Evolutionary conservation across 768 basidiomycete genomes (phyloP).

Genomic region (Suillus decipiens): DNA sequence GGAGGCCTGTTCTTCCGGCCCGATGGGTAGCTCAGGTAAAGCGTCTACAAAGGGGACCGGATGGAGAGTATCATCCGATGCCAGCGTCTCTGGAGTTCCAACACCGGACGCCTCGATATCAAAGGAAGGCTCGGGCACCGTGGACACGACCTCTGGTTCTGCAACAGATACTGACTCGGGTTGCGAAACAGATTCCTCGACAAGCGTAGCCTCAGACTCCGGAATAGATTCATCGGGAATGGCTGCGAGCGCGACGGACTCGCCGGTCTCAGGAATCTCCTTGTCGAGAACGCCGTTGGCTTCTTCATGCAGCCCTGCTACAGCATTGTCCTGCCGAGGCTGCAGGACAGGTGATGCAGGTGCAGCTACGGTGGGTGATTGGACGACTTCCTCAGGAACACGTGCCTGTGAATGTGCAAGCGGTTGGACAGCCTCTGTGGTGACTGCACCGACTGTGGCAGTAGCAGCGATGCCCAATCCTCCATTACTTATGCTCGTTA

Average conservation of each 20-base stretch:
- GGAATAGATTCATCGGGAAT: not conserved
- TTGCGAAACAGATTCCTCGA: not conserved
- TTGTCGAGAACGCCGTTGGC: conserved; percentile 28
- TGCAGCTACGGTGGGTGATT: conserved; percentile 9
- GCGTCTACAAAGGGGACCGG: conserved; percentile 10
- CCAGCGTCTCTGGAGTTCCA: conserved; percentile 1
- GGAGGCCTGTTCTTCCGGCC: conserved; percentile 6
- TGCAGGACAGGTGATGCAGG: not conserved
- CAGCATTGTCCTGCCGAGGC: not conserved
- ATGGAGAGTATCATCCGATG: conserved; percentile 11
- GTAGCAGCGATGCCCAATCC: conserved; percentile 21
- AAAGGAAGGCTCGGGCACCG: not conserved
- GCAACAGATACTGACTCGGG: not conserved
- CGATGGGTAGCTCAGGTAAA: conserved; percentile 9
- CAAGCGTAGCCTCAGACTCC: not conserved
- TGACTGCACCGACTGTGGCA: conserved; percentile 23
- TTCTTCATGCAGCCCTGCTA: conserved; percentile 7
- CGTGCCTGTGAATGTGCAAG: conserved; percentile 11
- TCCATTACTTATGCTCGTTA: conserved; percentile 26
- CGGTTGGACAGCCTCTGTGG: conserved; percentile 17
- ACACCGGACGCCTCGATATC: not conserved
- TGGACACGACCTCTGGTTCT: conserved; percentile 5
- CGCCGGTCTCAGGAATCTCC: conserved; percentile 31
- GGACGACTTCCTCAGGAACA: conserved; percentile 6
- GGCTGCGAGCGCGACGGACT: conserved; percentile 27